Evolutionary conservation across 306 rosid species (phyloP).

Genomic region (Trichosanthes truncata): DNA sequence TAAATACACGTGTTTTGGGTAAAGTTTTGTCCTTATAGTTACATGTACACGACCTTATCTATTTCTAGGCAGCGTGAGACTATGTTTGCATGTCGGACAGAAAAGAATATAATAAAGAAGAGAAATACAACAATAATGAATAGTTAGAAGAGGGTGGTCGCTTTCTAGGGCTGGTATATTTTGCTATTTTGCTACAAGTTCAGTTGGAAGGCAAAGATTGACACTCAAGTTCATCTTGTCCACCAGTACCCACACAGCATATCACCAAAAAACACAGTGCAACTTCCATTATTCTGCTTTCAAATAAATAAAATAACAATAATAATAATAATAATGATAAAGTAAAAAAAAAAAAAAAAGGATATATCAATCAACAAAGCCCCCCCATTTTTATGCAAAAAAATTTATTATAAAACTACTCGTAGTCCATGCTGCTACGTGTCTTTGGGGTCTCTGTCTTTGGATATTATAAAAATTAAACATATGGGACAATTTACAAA

Average conservation of each 20-base stretch:
- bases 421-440: not conserved
- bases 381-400: not conserved
- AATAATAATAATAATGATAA: too few relatives aligned
- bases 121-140: not conserved
- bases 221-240: conserved; percentile 19
- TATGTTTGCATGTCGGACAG: too few relatives aligned
- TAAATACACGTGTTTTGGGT: too few relatives aligned
- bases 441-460: not conserved
- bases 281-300: conserved; percentile 1
- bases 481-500: not conserved
- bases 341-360: not conserved
- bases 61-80: too few relatives aligned
- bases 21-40: too few relatives aligned
- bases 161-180: not conserved
- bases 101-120: too few relatives aligned
- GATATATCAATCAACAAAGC: not conserved
- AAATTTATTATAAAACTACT: not conserved
- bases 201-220: conserved; percentile 16
- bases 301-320: not conserved
- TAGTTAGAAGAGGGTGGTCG: not conserved
- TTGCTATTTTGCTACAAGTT: conserved; percentile 18
- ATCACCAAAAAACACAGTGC: conserved; percentile 8
- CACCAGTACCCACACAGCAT: conserved; percentile 18
- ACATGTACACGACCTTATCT: too few relatives aligned
- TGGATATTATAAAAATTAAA: not conserved